A percentile compares a stretch with the other conserved stretches of the same genome.
phyloP scores from a whole-genome alignment of 176 grass and related monocot genomes.

The Avena insularis region DNA sequence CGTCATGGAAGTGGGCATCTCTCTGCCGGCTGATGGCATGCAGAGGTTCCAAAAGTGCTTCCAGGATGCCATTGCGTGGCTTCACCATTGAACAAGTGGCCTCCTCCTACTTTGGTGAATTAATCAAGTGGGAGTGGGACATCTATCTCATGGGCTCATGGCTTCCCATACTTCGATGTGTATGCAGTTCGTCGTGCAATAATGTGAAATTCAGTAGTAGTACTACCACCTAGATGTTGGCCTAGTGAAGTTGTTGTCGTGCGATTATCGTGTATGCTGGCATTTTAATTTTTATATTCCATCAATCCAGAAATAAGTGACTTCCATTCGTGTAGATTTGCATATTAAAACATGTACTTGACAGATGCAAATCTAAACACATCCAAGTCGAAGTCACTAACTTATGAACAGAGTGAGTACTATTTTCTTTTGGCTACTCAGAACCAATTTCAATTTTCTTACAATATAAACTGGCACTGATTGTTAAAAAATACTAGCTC shows the following conservation, averaged over 20 bases:
- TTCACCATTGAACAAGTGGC: background rate
- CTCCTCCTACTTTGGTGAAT: background rate
- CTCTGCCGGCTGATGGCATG: constrained; percentile 49
- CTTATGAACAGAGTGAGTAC: too few relatives aligned
- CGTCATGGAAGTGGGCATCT: constrained; percentile 62
- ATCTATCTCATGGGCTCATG: background rate
- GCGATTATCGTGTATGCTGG: background rate
- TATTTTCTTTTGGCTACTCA: too few relatives aligned
- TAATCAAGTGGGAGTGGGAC: background rate
- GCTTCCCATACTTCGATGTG: background rate
- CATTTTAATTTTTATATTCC: too few relatives aligned
- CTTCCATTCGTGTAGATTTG: too few relatives aligned
- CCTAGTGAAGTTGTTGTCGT: background rate
- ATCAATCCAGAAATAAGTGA: too few relatives aligned
- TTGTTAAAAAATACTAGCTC: too few relatives aligned
- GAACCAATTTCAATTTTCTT: too few relatives aligned
- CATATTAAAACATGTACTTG: too few relatives aligned
- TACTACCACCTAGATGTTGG: background rate
- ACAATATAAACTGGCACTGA: too few relatives aligned
- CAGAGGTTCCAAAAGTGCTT: constrained; percentile 47
- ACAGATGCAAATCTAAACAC: too few relatives aligned
- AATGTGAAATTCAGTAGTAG: background rate
- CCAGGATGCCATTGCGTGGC: constrained; percentile 3
- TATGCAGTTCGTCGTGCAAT: background rate
- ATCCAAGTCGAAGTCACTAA: too few relatives aligned